Conservation (phyloP, 257 asterid species). For the Coffea canephora region DNA sequence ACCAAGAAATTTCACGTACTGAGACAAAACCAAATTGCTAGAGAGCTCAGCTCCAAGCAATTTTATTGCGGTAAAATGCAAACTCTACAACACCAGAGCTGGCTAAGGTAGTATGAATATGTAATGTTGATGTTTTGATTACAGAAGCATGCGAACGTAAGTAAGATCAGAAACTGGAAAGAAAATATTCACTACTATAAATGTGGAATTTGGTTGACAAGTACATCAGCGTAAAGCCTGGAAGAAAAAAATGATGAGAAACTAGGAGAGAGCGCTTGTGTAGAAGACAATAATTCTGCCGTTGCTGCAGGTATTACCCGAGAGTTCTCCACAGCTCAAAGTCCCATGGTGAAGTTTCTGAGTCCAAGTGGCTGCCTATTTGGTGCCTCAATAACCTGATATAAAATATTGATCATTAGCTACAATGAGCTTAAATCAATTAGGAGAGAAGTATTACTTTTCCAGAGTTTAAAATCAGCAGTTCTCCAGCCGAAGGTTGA, state of each 20-base stretch:
- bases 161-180: not conserved
- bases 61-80: not conserved
- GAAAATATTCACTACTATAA: not conserved
- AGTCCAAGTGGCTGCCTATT: conserved; percentile 73
- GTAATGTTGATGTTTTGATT: not conserved
- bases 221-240: conserved; percentile 57
- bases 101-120: not conserved
- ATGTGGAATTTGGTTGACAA: not conserved
- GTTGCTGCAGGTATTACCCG: not conserved
- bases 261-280: conserved; percentile 26
- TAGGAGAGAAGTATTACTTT: too few species aligned
- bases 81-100: too few species aligned
- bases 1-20: not conserved
- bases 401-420: not conserved
- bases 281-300: conserved; percentile 9
- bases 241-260: conserved; percentile 65
- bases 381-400: conserved; percentile 29
- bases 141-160: not conserved
- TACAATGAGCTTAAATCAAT: not conserved
- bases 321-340: conserved; percentile 26
- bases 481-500: not conserved
- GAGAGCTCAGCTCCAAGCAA: not conserved
- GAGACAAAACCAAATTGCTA: not conserved
- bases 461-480: not conserved
- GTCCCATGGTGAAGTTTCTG: conserved; percentile 39